These are phyloP conservation scores for Coemansia sp. DNA, from an alignment of 192 early-diverging fungal species.

Conservation along the genomic window DNA sequence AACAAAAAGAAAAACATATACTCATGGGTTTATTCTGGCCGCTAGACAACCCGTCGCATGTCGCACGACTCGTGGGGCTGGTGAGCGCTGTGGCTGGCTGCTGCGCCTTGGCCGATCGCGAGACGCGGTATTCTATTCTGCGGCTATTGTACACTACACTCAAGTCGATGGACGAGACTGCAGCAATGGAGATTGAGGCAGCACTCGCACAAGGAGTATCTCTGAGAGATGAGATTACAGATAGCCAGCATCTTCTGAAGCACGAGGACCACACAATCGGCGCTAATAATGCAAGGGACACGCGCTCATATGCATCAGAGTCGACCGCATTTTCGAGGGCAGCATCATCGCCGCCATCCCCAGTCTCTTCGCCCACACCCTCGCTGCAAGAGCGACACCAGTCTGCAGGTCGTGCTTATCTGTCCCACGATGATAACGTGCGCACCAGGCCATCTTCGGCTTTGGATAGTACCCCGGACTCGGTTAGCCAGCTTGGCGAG, in stretches of 20 bases:
- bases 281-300: constrained; percentile 32
- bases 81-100: constrained; percentile 40
- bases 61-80: constrained; percentile 27
- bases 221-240: background rate
- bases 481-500: constrained; percentile 42
- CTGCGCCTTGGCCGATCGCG: constrained; percentile 45
- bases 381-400: constrained; percentile 10
- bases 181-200: constrained; percentile 33
- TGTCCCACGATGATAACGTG: background rate
- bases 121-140: constrained; percentile 41
- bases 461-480: constrained; percentile 32
- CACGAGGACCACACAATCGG: constrained; percentile 11
- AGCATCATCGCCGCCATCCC: constrained; percentile 24
- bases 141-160: constrained; percentile 38
- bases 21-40: constrained; percentile 54
- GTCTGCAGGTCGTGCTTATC: background rate
- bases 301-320: constrained; percentile 51
- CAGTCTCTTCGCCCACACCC: constrained; percentile 5
- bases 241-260: background rate
- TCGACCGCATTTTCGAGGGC: constrained; percentile 53
- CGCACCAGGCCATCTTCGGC: constrained; percentile 30
- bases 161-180: constrained; percentile 30
- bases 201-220: background rate
- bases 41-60: constrained; percentile 21
- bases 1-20: background rate